These are phyloP conservation scores for Pichia rugopelliculosa DNA, from an alignment of 805 yeast species.

Conservation along the genomic window DNA sequence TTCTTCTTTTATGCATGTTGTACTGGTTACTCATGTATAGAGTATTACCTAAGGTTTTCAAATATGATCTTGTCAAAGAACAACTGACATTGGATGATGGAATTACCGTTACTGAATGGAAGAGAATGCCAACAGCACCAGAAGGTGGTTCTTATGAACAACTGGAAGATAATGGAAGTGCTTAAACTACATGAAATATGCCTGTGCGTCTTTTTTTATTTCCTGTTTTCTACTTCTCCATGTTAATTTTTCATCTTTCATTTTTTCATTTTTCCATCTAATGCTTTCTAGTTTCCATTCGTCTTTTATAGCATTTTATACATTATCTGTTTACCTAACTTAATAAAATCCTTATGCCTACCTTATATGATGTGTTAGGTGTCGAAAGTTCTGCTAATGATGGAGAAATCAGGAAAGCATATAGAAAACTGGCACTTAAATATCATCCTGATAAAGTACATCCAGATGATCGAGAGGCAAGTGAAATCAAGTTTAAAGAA, in stretches of 20 bases:
- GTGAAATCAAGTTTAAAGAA: slow-evolving; percentile 77
- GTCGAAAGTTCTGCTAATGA: slow-evolving; percentile 35
- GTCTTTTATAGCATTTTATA: not conserved
- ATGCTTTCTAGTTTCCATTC: not conserved
- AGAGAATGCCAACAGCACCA: not conserved
- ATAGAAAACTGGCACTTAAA: slow-evolving; percentile 71
- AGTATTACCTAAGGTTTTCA: slow-evolving; percentile 38
- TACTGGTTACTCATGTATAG: slow-evolving; percentile 53
- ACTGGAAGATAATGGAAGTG: not conserved
- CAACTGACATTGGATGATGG: slow-evolving; percentile 1
- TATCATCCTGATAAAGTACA: slow-evolving; percentile 78
- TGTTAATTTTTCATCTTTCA: too few species aligned
- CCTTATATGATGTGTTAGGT: slow-evolving; percentile 15
- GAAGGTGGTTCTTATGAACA: slow-evolving; percentile 1
- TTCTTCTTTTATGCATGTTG: slow-evolving; percentile 36
- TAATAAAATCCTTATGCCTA: slow-evolving; percentile 1
- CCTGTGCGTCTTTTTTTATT: too few species aligned
- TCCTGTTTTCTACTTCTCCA: too few species aligned
- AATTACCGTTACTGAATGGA: slow-evolving; percentile 2
- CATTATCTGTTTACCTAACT: not conserved
- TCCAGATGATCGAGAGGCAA: slow-evolving; percentile 49
- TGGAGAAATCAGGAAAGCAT: slow-evolving; percentile 75
- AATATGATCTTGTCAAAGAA: slow-evolving; percentile 9
- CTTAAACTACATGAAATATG: too few species aligned
- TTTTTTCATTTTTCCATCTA: not conserved